Evolutionary conservation across 2,329 filamentous ascomycete genomes (phyloP), one percentile per base, ranked within the genome.

Genomic region (Neobulgaria alba): DNA sequence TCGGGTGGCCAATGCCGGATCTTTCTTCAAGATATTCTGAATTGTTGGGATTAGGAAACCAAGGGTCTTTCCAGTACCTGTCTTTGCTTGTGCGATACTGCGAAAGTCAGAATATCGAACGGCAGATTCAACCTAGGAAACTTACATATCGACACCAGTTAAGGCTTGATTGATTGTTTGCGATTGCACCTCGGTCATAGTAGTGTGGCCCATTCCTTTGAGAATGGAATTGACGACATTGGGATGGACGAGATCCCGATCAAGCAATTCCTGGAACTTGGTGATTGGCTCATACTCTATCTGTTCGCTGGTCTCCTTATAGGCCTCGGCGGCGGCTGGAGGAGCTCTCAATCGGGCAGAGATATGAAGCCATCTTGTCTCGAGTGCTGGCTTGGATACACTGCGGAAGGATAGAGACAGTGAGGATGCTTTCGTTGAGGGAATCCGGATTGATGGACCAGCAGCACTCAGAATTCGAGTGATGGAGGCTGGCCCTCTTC

Each of bases 1-100:
- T 45, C 47, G 54, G 5, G 59, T 51, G 29, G 72, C 77, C 19
- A 93, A 71, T 0, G 67, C 60, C 14, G 57, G 58, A 23, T 45
- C 51, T n/a, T 83, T 67, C 48, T 81, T 77, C 41, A 96, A 67
- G 33, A 96, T 72, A 50, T 85, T 82, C 61, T 95, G 86, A 37
- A 96, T 65, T 4, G 88, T 69, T 36, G 92, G 92, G 5, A 96
- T 66, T 23, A 98, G 73, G 70, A 96, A 98, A 36, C 86, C 92
- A 43, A 96, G 67, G 0, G 92, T 98, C 67, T 98, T 98, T 59
- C 92, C 92, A 2, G 92, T 96, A 62, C 92, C 92, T 5, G 92
- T 98, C 67, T 85, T 94, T 47, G 92, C 92, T 68, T 96, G 92
- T 26, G 90, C 92, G 54, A 96, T 75, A 53, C 85, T 88, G 53